Conservation (phyloP, 495 filamentous ascomycete species). For the Viridothelium virens region DNA sequence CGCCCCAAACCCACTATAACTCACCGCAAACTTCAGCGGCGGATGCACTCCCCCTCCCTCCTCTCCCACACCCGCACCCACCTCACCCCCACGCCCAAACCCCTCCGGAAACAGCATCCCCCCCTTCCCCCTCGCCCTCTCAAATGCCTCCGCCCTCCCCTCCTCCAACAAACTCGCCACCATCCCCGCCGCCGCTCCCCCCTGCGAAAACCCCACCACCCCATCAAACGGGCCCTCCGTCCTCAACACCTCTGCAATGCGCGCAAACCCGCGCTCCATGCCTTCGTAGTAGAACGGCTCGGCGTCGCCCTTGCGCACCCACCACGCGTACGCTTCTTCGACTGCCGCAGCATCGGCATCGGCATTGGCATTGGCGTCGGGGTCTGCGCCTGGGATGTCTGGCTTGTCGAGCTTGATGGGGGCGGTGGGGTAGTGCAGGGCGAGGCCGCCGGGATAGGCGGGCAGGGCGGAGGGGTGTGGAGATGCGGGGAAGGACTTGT, state of each 20-base stretch:
- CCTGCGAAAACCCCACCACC: constrained; percentile 41
- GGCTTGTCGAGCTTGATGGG: constrained; percentile 53
- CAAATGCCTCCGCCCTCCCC: constrained; percentile 43
- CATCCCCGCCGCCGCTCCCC: constrained; percentile 42
- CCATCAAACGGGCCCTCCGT: constrained; percentile 41
- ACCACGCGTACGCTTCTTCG: constrained; percentile 77
- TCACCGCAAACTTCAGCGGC: constrained; percentile 67
- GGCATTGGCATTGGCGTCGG: constrained; percentile 18
- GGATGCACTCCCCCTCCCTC: constrained; percentile 45
- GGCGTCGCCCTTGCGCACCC: constrained; percentile 53
- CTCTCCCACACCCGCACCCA: constrained; percentile 25
- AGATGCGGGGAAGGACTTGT: constrained; percentile 53
- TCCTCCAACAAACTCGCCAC: constrained; percentile 62
- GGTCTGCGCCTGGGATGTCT: constrained; percentile 64
- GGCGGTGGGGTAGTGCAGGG: constrained; percentile 54
- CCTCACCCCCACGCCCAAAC: constrained; percentile 40
- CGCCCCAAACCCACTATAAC: constrained; percentile 72
- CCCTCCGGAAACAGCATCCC: constrained; percentile 44
- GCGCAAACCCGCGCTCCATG: constrained; percentile 53
- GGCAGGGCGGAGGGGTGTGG: constrained; percentile 21
- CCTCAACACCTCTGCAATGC: constrained; percentile 51
- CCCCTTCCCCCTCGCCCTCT: constrained; percentile 25
- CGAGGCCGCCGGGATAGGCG: constrained; percentile 35
- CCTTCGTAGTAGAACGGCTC: constrained; percentile 54
- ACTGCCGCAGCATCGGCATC: constrained; percentile 34